Evolutionary conservation across 2,329 filamentous ascomycete species (phyloP), one percentile per base, ranked within the genome.

Genomic region (Metarhizium anisopliae): DNA sequence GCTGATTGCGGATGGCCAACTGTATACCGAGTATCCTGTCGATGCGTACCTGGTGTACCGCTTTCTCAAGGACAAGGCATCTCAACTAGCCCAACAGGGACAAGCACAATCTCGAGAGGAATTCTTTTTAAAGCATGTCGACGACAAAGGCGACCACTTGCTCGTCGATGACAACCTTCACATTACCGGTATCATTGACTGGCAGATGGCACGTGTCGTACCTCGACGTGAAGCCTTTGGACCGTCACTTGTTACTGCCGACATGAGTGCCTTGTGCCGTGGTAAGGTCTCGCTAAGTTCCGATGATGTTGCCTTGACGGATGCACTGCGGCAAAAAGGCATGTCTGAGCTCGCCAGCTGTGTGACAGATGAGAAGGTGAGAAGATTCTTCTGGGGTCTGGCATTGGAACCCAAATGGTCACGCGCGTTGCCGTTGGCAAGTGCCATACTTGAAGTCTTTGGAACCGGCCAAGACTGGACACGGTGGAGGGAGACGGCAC

Each of bases 101-200:
- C 25, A 25, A 25, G 25, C 25, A 25, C 25, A 25, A 25, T 25
- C 25, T 25, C 25, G 25, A 25, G 25, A 25, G 25, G 25, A 25
- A 25, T 25, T 25, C 25, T 25, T 25, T 25, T 25, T 25, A 25
- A 25, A 25, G 25, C 25, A 25, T 4, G 25, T 25, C 3, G 25
- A 25, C 25, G 25, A 25, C 25, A 25, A 25, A 25, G 25, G 25
- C 25, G 25, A 25, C 25, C 25, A 25, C 25, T 25, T 25, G 25
- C 25, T 25, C 25, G 25, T 25, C 25, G 25, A 25, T 1, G 25
- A 74, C 2, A 56, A 74, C 4, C 71, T 66, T 52, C 72, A 74
- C 53, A 71, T 78, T 36, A 75, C 69, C 8, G 72, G 72, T 47
- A 60, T 61, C 40, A 61, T 62, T 40, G 60, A 62, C 59, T 62